phyloP scores from a whole-genome alignment of 179 eudicot species.

The Actinidia chinensis region DNA sequence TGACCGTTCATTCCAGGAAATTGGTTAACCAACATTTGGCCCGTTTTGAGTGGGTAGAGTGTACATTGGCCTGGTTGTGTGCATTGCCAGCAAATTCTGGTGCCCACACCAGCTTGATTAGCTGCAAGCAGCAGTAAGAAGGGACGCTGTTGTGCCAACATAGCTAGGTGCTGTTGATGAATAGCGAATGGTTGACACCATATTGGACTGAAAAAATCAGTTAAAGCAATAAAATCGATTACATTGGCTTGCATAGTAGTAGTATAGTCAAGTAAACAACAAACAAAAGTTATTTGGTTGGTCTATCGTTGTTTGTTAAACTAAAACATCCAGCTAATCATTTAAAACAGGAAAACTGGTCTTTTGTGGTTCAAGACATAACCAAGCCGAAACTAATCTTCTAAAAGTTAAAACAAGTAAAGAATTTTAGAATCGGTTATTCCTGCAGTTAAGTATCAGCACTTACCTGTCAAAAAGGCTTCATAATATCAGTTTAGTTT shows the following conservation, averaged over 20 bases:
- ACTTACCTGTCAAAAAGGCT: slow-evolving; percentile 92
- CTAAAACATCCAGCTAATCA: too few species aligned
- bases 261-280: not conserved
- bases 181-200: slow-evolving; percentile 79
- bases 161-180: slow-evolving; percentile 89
- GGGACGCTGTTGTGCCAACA: slow-evolving; percentile 88
- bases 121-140: slow-evolving; percentile 94
- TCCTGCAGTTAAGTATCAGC: too few species aligned
- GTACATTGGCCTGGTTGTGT: slow-evolving; percentile 53
- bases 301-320: not conserved
- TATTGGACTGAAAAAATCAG: slow-evolving; percentile 69
- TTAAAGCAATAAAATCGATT: not conserved
- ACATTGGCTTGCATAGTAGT: not conserved
- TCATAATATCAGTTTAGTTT: slow-evolving; percentile 94
- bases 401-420: slow-evolving; percentile 6
- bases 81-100: slow-evolving; percentile 48
- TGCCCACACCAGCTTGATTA: slow-evolving; percentile 55
- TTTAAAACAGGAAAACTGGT: not conserved
- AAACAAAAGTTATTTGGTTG: not conserved
- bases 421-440: not conserved
- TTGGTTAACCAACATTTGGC: slow-evolving; percentile 73
- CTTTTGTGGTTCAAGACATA: not conserved
- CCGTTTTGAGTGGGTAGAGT: slow-evolving; percentile 60
- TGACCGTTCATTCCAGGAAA: slow-evolving; percentile 65
- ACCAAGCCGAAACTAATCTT: not conserved